phyloP scores from a whole-genome alignment of 75 land plant species.

The Larix kaempferi region DNA sequence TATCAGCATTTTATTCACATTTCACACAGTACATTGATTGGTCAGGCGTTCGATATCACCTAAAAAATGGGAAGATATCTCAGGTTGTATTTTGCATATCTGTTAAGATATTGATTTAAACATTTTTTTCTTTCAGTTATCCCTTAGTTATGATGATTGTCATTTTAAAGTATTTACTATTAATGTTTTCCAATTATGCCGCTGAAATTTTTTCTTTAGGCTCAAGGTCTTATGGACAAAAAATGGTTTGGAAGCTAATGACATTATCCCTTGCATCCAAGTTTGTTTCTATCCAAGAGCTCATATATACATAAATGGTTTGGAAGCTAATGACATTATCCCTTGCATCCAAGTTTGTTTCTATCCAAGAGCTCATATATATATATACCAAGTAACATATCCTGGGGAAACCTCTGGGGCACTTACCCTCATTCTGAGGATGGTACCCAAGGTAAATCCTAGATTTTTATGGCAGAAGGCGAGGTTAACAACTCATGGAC shows the following conservation, averaged over 20 bases:
- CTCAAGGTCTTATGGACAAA: no score
- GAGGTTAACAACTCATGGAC: no score
- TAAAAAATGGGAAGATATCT: constrained; percentile 79
- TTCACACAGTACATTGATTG: constrained; percentile 89
- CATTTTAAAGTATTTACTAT: no score
- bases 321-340: not conserved
- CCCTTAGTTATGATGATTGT: not conserved
- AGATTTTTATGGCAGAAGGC: no score
- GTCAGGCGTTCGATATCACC: constrained; percentile 92
- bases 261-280: not conserved
- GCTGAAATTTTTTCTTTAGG: no score
- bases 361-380: no score
- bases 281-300: not conserved
- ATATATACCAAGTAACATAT: no score
- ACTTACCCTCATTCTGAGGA: no score
- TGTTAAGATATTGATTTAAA: not conserved
- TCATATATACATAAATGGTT: no score
- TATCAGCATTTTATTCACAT: constrained; percentile 89
- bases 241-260: not conserved
- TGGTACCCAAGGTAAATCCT: no score
- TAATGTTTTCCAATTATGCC: no score
- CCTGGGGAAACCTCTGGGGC: no score
- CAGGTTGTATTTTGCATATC: constrained; percentile 51
- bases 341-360: not conserved
- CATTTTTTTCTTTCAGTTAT: not conserved